A percentile compares a stretch with the other conserved stretches of the same genome.
Evolutionary conservation across 129 eudicot genomes (phyloP).

Genomic region (Kitagawia praeruptora): DNA sequence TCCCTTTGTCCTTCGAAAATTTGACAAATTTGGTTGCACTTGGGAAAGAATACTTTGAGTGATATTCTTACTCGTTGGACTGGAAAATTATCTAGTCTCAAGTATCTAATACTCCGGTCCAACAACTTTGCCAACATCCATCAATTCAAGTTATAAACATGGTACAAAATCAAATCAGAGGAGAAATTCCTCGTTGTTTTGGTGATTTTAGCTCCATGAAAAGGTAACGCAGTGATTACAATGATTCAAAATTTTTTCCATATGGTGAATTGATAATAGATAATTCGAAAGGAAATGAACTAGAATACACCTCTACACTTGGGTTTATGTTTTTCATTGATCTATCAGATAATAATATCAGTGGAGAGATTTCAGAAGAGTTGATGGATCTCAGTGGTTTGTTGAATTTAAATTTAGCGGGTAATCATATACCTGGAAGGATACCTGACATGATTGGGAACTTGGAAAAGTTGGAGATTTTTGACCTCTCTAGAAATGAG

Average conservation of each 20-base stretch:
- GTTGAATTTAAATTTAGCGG: neutral
- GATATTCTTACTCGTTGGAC: constrained; percentile 20
- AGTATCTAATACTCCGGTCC: neutral
- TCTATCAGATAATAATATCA: neutral
- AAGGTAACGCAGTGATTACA: neutral
- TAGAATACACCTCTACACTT: neutral
- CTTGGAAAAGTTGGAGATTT: neutral
- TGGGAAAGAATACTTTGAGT: neutral
- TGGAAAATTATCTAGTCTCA: constrained; percentile 1
- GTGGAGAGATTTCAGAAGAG: neutral
- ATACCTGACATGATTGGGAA: neutral
- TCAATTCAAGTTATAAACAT: neutral
- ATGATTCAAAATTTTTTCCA: neutral
- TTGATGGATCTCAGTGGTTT: neutral
- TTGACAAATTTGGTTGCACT: neutral
- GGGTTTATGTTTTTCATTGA: neutral
- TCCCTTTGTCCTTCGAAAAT: neutral
- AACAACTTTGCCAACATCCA: neutral
- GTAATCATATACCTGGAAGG: neutral
- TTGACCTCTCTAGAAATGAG: neutral
- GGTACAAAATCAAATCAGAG: neutral
- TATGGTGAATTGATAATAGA: neutral
- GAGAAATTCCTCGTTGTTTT: neutral
- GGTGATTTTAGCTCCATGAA: neutral
- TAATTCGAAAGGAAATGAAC: neutral